Evolutionary conservation across 2,329 filamentous ascomycete species (phyloP).

Genomic region (Thermoascus crustaceus): DNA sequence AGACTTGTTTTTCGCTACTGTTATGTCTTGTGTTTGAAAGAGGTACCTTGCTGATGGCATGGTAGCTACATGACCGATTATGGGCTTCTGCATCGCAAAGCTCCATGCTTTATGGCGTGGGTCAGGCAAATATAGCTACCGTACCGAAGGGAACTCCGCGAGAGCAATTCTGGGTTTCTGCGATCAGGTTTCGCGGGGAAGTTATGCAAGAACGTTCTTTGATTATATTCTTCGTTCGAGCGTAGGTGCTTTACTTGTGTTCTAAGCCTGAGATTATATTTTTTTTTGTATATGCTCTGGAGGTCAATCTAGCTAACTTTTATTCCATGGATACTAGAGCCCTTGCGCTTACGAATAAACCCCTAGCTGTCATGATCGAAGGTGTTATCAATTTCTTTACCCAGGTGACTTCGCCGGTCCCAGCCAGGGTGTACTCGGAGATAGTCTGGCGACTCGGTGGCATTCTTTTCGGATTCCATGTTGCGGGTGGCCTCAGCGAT

Average conservation of each 20-base stretch:
- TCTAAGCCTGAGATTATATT: too few species aligned
- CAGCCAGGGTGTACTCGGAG: slow-evolving; percentile 11
- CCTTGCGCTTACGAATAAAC: slow-evolving; percentile 10
- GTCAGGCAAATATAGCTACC: background rate
- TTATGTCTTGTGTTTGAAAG: background rate
- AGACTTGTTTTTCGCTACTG: too few species aligned
- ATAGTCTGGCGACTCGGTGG: slow-evolving; percentile 11
- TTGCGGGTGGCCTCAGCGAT: slow-evolving; percentile 5
- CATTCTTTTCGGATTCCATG: slow-evolving; percentile 6
- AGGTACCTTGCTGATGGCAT: background rate
- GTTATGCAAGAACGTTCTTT: background rate
- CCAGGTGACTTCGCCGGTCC: slow-evolving; percentile 10
- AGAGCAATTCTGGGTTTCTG: background rate
- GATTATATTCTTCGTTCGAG: background rate
- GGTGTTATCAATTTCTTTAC: slow-evolving; percentile 13
- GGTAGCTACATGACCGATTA: background rate
- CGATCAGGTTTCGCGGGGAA: background rate
- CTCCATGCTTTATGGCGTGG: background rate
- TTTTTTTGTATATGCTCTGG: too few species aligned
- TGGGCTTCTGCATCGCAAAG: background rate
- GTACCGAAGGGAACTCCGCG: background rate
- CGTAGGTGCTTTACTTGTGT: too few species aligned
- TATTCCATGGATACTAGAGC: slow-evolving; percentile 4
- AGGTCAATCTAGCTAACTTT: too few species aligned
- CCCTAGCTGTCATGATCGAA: slow-evolving; percentile 8